phyloP scores from a whole-genome alignment of 495 filamentous ascomycete genomes.

The Aspergillus nanangensis region DNA sequence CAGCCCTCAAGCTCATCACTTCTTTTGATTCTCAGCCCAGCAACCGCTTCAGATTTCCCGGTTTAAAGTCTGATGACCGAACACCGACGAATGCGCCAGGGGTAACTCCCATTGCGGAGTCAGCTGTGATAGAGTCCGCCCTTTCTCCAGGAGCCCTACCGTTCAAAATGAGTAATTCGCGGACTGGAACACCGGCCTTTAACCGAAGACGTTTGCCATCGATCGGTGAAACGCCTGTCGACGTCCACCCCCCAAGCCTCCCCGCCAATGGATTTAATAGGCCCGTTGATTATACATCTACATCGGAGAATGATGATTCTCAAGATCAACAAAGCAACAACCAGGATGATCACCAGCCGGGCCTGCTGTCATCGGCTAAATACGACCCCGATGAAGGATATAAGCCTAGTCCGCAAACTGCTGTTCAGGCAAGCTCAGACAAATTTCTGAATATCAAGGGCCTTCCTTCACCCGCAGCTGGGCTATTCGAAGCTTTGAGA shows the following conservation, averaged over 20 bases:
- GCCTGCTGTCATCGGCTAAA: constrained; percentile 45
- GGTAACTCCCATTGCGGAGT: constrained; percentile 88
- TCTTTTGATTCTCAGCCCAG: constrained; percentile 64
- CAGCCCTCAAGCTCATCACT: constrained; percentile 91
- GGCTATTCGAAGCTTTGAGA: constrained; percentile 53
- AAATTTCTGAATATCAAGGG: constrained; percentile 41
- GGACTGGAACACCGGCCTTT: constrained; percentile 70
- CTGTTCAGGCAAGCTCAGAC: constrained; percentile 41
- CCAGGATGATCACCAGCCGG: constrained; percentile 17
- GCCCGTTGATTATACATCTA: constrained; percentile 44
- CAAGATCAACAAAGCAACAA: constrained; percentile 31
- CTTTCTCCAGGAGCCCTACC: constrained; percentile 69
- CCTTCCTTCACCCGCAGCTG: constrained; percentile 55
- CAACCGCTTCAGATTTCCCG: constrained; percentile 63
- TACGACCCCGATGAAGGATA: constrained; percentile 43
- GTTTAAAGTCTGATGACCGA: constrained; percentile 58
- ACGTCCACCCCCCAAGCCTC: constrained; percentile 47
- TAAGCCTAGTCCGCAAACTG: constrained; percentile 48
- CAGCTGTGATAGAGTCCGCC: constrained; percentile 81
- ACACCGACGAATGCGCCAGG: constrained; percentile 74
- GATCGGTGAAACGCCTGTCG: constrained; percentile 71
- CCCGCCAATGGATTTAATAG: constrained; percentile 34
- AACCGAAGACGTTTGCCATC: constrained; percentile 70
- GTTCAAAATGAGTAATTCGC: constrained; percentile 68
- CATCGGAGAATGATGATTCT: constrained; percentile 39